Evolutionary conservation across 306 rosid species (phyloP).

Genomic region (Prunus armeniaca): DNA sequence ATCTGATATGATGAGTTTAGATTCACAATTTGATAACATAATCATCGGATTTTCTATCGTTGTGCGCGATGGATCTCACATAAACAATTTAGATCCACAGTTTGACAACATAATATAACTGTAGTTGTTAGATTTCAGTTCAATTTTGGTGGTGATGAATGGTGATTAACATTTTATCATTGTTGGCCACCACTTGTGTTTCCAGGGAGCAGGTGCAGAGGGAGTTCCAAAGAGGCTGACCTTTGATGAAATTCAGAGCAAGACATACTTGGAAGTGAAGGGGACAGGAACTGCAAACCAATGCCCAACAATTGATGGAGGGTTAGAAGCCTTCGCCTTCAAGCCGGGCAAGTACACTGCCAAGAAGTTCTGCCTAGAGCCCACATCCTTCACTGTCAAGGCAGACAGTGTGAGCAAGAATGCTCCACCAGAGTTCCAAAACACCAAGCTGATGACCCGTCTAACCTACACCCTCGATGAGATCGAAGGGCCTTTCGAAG

Average conservation of each 20-base stretch:
- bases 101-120: not conserved
- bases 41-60: not conserved
- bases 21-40: not conserved
- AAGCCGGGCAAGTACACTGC: slow-evolving; percentile 78
- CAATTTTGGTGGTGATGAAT: not conserved
- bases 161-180: not conserved
- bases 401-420: slow-evolving; percentile 89
- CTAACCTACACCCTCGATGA: slow-evolving; percentile 93
- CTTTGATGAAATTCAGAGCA: slow-evolving; percentile 90
- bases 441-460: slow-evolving; percentile 99
- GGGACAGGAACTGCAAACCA: slow-evolving; percentile 97
- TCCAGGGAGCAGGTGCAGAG: slow-evolving; percentile 91
- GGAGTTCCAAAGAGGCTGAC: slow-evolving; percentile 85
- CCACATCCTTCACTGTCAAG: slow-evolving; percentile 94
- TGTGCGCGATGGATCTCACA: not conserved
- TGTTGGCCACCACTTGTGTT: not conserved
- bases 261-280: slow-evolving; percentile 89
- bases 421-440: slow-evolving; percentile 76
- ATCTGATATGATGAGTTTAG: not conserved
- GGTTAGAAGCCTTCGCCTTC: slow-evolving; percentile 69
- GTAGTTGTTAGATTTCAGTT: not conserved
- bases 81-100: not conserved
- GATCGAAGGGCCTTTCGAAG: slow-evolving; percentile 93
- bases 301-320: slow-evolving; percentile 91
- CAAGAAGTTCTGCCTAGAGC: slow-evolving; percentile 82